Evolutionary conservation across 2,329 filamentous ascomycete genomes (phyloP), one percentile per base, ranked within the genome.

Genomic region (Alternaria ethzedia): DNA sequence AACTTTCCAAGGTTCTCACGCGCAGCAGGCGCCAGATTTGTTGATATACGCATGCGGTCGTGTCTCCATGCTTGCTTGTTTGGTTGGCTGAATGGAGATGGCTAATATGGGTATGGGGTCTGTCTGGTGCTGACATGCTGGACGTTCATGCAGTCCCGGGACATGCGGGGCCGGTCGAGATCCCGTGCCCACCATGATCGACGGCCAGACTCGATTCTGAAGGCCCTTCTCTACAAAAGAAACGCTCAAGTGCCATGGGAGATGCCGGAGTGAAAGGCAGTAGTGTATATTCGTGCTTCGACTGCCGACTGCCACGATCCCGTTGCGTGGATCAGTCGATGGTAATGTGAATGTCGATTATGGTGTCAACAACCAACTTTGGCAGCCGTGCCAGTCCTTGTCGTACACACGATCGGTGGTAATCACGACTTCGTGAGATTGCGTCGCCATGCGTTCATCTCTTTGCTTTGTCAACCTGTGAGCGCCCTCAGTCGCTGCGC

Each of bases 131-230:
- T 41, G 13, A 26, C 51, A 41, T 41, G 51, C 13, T n/a, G 52
- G 13, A 44, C 36, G 36, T 44, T 25, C 59, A 52, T 46, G 54
- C 52, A 57, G 54, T 41, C 13, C 32, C 59, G 46, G 59, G 45
- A 46, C 46, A 50, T 59, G 60, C 50, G 60, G 60, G 60, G 60
- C 60, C 56, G 60, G 32, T 23, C 25, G 44, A 32, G 28, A 52
- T 62, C 15, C 55, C 43, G 41, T 47, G 55, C 49, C 43, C 15
- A n/a, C 21, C 32, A 47, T 21, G 59, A 61, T 58, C 54, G 59
- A 30, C 54, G 9, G 36, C 32, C 51, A 57, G 54, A 43, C 17
- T 30, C 32, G 47, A 57, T 61, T 32, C 45, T 47, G 28, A 28
- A 17, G 49, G 21, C 17, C 12, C 28, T n/a, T 32, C 13, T 36